Evolutionary conservation across 306 rosid genomes (phyloP).

Genomic region (Castanea sativa): DNA sequence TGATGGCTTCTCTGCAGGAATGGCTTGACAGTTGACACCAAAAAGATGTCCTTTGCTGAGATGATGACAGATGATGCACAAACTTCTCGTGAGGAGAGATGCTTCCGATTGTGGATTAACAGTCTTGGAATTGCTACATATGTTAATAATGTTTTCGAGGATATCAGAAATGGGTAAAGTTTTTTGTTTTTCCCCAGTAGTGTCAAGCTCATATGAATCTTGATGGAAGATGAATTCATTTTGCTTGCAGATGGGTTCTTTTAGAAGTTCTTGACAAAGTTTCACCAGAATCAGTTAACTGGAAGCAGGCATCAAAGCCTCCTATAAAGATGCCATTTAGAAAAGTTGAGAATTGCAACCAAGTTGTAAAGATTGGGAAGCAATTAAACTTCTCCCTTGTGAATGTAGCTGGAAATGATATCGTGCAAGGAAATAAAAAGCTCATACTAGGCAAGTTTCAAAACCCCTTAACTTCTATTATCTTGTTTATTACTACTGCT

Average conservation of each 20-base stretch:
- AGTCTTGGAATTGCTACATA: conserved; percentile 86
- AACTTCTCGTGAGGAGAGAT: conserved; percentile 97
- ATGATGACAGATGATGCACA: conserved; percentile 97
- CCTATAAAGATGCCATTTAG: conserved; percentile 99
- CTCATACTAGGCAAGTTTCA: conserved; percentile 72
- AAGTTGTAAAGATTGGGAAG: conserved; percentile 85
- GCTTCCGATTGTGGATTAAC: conserved; percentile 97
- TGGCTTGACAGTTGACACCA: conserved; percentile 77
- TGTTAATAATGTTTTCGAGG: conserved; percentile 94
- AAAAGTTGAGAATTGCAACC: conserved; percentile 98
- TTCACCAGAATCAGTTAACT: conserved; percentile 79
- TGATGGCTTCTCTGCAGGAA: conserved; percentile 54
- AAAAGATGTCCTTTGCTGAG: conserved; percentile 84
- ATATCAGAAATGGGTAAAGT: conserved; percentile 86
- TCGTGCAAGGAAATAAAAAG: conserved; percentile 99
- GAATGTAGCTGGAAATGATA: conserved; percentile 94
- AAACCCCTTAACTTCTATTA: conserved; percentile 1
- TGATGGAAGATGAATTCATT: conserved; percentile 23
- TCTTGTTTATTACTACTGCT: conserved; percentile 9
- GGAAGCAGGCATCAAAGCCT: conserved; percentile 98
- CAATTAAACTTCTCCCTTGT: conserved; percentile 84
- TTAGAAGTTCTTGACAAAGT: conserved; percentile 97
- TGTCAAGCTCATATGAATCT: not conserved
- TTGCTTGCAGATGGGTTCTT: conserved; percentile 83
- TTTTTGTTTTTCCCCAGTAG: conserved; percentile 11